Evolutionary conservation across 495 filamentous ascomycete genomes (phyloP).

Genomic region (Trichocladium antarcticum): DNA sequence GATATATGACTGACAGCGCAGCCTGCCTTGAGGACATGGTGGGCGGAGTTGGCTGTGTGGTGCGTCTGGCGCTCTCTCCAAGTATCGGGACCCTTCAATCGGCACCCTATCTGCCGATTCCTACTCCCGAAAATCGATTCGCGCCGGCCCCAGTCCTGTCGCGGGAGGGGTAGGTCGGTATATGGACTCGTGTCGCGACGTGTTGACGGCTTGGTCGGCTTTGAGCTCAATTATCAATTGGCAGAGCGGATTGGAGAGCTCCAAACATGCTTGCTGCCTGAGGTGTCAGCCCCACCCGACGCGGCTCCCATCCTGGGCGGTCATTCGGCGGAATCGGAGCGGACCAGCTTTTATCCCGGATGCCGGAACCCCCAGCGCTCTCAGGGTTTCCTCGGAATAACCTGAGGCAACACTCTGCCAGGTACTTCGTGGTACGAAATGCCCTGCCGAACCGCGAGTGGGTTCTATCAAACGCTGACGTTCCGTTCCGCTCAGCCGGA

Average conservation of each 20-base stretch:
- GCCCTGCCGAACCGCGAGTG: background rate
- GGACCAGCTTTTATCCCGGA: background rate
- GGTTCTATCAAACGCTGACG: background rate
- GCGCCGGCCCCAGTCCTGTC: background rate
- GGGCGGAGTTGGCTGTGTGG: constrained; percentile 10
- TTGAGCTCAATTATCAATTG: constrained; percentile 19
- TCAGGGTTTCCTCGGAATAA: too few relatives aligned
- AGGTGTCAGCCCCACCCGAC: constrained; percentile 1
- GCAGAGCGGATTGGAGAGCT: constrained; percentile 14
- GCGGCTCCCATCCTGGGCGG: background rate
- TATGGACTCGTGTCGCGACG: constrained; percentile 7
- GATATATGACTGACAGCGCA: constrained; percentile 32
- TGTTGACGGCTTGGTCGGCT: background rate
- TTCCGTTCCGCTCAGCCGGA: constrained; percentile 9
- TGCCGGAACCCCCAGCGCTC: too few relatives aligned
- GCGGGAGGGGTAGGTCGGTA: background rate
- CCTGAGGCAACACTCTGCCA: too few relatives aligned
- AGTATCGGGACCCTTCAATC: background rate
- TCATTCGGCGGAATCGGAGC: background rate
- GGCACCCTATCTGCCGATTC: background rate
- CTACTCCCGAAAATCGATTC: background rate
- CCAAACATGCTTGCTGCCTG: constrained; percentile 2
- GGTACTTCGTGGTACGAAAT: background rate
- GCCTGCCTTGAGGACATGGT: constrained; percentile 39
- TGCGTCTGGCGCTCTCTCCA: background rate